Evolutionary conservation across 257 asterid species (phyloP).

Genomic region (Nyctanthes arbortristis): DNA sequence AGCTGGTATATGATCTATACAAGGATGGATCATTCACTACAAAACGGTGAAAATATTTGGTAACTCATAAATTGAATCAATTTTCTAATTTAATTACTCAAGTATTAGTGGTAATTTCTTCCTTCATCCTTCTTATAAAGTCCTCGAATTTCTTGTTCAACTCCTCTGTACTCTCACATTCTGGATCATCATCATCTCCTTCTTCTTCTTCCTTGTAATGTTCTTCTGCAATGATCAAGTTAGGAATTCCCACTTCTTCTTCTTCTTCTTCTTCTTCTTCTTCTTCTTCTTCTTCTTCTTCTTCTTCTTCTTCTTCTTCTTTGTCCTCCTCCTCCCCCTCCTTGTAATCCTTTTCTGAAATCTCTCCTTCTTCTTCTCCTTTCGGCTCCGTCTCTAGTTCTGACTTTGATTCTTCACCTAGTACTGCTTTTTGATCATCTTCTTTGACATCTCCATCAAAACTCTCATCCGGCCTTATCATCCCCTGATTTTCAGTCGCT

Average conservation of each 20-base stretch:
- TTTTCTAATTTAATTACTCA: neutral
- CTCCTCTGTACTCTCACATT: neutral
- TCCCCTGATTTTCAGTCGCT: neutral
- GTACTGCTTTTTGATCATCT: neutral
- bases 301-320: neutral
- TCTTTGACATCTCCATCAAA: neutral
- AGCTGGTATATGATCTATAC: no score
- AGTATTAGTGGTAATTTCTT: neutral
- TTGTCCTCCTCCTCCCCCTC: neutral
- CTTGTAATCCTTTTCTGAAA: neutral
- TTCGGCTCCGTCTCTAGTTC: no score
- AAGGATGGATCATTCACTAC: no score
- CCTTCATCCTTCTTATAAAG: neutral
- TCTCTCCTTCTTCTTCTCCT: neutral
- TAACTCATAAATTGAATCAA: neutral
- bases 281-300: neutral
- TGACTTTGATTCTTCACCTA: neutral
- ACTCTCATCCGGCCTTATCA: neutral
- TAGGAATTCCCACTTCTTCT: neutral
- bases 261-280: neutral
- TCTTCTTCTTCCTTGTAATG: neutral
- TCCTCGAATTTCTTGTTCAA: conserved; percentile 3
- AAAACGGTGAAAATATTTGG: no score
- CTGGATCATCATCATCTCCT: neutral
- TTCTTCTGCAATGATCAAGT: neutral